phyloP scores from a whole-genome alignment of 306 rosid genomes.

The Spatholobus suberectus region DNA sequence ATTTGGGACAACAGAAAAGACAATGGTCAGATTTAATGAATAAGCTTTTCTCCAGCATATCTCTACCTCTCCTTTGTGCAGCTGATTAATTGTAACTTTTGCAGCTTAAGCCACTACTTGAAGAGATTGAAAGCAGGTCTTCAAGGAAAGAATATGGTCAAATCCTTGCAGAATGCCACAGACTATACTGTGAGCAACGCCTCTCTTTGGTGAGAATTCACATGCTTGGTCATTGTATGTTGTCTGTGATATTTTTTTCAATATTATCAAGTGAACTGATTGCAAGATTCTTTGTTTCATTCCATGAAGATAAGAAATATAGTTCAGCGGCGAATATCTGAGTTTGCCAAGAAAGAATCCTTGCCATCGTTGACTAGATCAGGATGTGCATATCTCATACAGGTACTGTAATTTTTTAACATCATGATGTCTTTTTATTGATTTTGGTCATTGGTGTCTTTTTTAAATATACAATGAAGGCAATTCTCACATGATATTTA shows the following conservation, averaged over 20 bases:
- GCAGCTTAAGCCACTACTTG: constrained; percentile 93
- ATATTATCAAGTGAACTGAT: constrained; percentile 39
- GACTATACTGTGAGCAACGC: constrained; percentile 90
- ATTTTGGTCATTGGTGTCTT: constrained; percentile 1
- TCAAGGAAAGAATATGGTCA: constrained; percentile 93
- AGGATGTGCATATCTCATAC: constrained; percentile 96
- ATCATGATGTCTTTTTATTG: constrained; percentile 6
- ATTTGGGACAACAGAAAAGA: constrained; percentile 15
- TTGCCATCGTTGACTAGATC: constrained; percentile 97
- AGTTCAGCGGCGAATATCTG: constrained; percentile 91
- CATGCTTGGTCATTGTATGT: constrained; percentile 47
- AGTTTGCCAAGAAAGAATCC: constrained; percentile 92
- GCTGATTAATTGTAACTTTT: constrained; percentile 45
- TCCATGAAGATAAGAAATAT: constrained; percentile 77
- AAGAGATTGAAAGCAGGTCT: constrained; percentile 94
- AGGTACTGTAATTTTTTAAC: constrained; percentile 58
- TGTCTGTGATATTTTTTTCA: not conserved
- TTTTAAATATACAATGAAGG: not conserved
- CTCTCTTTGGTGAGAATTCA: constrained; percentile 85
- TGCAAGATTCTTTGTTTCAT: constrained; percentile 36
- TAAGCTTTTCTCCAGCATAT: constrained; percentile 33
- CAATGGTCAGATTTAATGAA: constrained; percentile 7
- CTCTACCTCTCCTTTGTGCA: constrained; percentile 1
- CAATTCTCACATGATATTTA: constrained; percentile 7
- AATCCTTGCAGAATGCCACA: constrained; percentile 95